phyloP scores from a whole-genome alignment of 2,329 filamentous ascomycete species.

The Cucurbitaria berberidis region DNA sequence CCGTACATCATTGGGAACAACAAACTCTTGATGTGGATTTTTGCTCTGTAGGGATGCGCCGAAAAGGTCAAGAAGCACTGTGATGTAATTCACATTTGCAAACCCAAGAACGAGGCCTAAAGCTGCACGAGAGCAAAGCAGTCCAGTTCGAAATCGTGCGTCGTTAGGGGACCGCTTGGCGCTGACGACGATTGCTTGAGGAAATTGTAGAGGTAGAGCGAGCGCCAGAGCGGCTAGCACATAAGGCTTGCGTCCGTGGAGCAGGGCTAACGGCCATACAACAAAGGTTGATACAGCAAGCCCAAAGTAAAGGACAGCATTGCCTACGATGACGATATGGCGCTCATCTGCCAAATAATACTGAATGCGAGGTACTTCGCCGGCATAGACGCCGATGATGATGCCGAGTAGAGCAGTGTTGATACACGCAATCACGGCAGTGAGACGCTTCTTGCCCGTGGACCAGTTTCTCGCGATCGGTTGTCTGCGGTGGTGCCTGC shows the following conservation, averaged over 20 bases:
- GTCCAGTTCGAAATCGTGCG: constrained; percentile 62
- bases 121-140: constrained; percentile 68
- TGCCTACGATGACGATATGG: constrained; percentile 73
- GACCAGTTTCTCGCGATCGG: constrained; percentile 77
- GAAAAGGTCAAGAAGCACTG: constrained; percentile 75
- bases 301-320: constrained; percentile 74
- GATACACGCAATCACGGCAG: constrained; percentile 71
- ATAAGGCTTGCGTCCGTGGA: constrained; percentile 80
- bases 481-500: constrained; percentile 60
- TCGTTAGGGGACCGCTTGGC: constrained; percentile 63
- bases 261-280: constrained; percentile 74
- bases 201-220: constrained; percentile 75
- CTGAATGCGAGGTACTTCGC: constrained; percentile 78
- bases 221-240: constrained; percentile 71
- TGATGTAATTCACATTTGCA: constrained; percentile 77
- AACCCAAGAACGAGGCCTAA: constrained; percentile 76
- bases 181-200: constrained; percentile 72
- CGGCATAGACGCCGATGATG: constrained; percentile 75
- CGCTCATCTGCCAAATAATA: constrained; percentile 74
- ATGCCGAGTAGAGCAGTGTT: constrained; percentile 75
- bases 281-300: constrained; percentile 73
- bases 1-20: constrained; percentile 70
- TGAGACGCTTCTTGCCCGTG: constrained; percentile 68
- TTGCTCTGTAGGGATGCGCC: constrained; percentile 76
- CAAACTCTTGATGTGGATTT: constrained; percentile 74